Base-by-base conservation (phyloP, 176 grass and related monocot species). In the Rhynchospora tenuis region DNA sequence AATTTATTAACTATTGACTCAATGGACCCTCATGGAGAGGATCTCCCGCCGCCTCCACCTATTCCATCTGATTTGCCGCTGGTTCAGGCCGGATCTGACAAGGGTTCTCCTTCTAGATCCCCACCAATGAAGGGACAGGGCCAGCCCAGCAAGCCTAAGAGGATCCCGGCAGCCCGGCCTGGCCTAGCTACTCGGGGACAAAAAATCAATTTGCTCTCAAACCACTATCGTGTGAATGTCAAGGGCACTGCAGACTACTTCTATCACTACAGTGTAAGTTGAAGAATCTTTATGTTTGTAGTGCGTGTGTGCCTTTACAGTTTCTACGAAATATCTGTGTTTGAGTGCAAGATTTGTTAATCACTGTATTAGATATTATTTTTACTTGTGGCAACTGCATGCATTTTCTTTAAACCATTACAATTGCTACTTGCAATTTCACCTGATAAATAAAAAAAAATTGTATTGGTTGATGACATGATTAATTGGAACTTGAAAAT, bases 181-280 rank as follows among this genome's bases (percentile, higher is more conserved):
- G 94, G 89, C 7, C 48, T 84, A 29, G 94, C 86, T 2, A 88
- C 27, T 47, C 87, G 48, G 20, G 94, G 94, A 9, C 85, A 94
- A 8, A 56, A 1, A 1, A 90, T 94, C 22, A 55, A 54, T 6
- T 82, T 97, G 5, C 9, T 84, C 0, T 85, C 94, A 6, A 97
- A 97, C 64, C 94, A 97, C 59, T 97, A 89, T 75, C 83, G 85
- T 50, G 94, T 97, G n/a, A 85, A 86, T 20, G 56, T 97, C 7
- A 81, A 65, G 68, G 70, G 69, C 0, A 72, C 75, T 8, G 89
- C 87, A 1, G 89, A 97, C 3, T 86, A 27, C 23, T 97, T 97
- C 26, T 66, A 92, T 48, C 94, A 97, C 50, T 97, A 97, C 9
- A 94, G 87, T 45, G 94, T 97, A 60, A 2, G 88, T 51, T 51